phyloP scores from a whole-genome alignment of 108 stramenopile genomes.

The Mediolabrus comicus region DNA sequence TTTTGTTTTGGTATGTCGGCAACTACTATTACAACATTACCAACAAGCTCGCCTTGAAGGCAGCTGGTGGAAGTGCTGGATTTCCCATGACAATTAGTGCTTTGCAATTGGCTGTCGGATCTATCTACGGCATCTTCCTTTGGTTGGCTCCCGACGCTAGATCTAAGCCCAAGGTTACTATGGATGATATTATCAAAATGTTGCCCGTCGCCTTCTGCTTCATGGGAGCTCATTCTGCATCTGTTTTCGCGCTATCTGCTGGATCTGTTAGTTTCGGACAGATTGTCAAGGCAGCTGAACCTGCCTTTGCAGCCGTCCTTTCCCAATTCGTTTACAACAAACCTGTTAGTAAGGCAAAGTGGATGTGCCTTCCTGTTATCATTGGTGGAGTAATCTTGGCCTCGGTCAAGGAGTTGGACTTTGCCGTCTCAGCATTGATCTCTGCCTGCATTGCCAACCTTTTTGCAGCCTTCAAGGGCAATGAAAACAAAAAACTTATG shows the following conservation, averaged over 20 bases:
- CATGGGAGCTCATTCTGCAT: constrained; percentile 60
- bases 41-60: constrained; percentile 65
- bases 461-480: constrained; percentile 61
- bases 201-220: constrained; percentile 66
- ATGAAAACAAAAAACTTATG: constrained; percentile 71
- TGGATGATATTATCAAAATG: constrained; percentile 58
- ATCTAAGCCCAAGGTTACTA: constrained; percentile 33
- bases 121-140: constrained; percentile 60
- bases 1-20: constrained; percentile 67
- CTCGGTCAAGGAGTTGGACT: constrained; percentile 59
- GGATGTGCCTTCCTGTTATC: constrained; percentile 61
- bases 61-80: constrained; percentile 51
- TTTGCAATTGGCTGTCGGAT: constrained; percentile 55
- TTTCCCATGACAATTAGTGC: constrained; percentile 60
- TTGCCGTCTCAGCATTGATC: constrained; percentile 52
- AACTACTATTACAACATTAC: constrained; percentile 76
- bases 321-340: constrained; percentile 60
- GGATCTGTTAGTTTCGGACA: constrained; percentile 66
- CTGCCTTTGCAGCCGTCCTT: constrained; percentile 65
- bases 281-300: constrained; percentile 73
- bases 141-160: constrained; percentile 65
- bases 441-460: constrained; percentile 55
- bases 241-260: constrained; percentile 62
- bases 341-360: constrained; percentile 59
- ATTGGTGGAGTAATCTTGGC: constrained; percentile 67